A percentile compares a stretch with the other conserved stretches of the same genome.
phyloP scores from a whole-genome alignment of 495 filamentous ascomycete genomes.

The Neurospora cerealis region DNA sequence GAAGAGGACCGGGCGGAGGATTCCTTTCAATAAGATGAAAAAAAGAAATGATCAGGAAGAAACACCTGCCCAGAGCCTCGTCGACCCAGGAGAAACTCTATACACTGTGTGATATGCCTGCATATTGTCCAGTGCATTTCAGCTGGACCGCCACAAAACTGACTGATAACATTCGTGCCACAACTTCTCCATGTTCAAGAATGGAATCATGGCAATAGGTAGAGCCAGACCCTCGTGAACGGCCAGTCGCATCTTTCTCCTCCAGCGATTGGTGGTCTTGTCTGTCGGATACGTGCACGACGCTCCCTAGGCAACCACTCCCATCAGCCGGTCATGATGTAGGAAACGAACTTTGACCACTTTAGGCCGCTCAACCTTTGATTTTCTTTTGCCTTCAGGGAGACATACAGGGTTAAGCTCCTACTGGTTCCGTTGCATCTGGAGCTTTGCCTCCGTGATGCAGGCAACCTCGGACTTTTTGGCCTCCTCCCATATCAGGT shows the following conservation, averaged over 20 bases:
- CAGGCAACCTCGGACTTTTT: not conserved
- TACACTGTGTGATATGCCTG: not conserved
- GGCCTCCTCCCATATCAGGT: not conserved
- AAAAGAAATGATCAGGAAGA: not conserved
- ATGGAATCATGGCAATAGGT: not conserved
- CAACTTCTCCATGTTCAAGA: not conserved
- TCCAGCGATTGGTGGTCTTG: not conserved
- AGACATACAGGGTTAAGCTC: not conserved
- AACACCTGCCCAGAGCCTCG: not conserved
- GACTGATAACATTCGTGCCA: not conserved
- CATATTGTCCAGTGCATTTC: not conserved
- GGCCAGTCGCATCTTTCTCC: not conserved
- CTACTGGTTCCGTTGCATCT: not conserved
- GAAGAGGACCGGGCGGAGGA: not conserved
- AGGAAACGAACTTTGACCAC: not conserved
- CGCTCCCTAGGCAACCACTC: not conserved
- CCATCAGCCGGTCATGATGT: not conserved
- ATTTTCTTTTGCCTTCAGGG: not conserved
- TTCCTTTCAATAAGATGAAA: not conserved
- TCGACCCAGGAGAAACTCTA: not conserved
- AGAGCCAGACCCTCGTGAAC: not conserved
- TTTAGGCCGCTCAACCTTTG: not conserved
- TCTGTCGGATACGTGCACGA: not conserved
- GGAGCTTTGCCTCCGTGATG: not conserved
- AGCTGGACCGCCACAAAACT: not conserved